Percentiles rank a stretch among this genome's conserved stretches.
Evolutionary conservation across 805 yeast genomes (phyloP).

Genomic region (Clavispora fructus): DNA sequence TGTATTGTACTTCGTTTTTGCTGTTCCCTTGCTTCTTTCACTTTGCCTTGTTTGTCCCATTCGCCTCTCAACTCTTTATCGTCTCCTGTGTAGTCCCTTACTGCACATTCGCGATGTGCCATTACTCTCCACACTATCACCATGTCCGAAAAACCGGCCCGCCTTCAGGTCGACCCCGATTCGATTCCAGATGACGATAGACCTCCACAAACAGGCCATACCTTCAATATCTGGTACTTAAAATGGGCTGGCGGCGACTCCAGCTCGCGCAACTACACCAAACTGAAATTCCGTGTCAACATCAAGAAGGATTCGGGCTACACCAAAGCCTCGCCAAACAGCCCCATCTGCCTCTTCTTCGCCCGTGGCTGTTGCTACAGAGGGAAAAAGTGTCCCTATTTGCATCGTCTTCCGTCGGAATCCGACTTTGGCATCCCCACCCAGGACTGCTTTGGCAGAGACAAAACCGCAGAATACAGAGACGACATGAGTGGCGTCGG

Average conservation of each 20-base stretch:
- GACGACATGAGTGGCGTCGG: constrained; percentile 97
- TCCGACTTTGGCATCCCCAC: constrained; percentile 57
- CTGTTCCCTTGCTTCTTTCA: too few species aligned
- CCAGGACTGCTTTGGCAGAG: constrained; percentile 90
- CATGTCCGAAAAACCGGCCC: constrained; percentile 43
- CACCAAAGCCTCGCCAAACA: constrained; percentile 55
- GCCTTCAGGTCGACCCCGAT: constrained; percentile 67
- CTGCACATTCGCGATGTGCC: background rate
- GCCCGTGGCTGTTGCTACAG: constrained; percentile 83
- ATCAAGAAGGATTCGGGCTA: constrained; percentile 64
- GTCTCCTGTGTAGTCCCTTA: background rate
- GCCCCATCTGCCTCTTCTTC: constrained; percentile 72
- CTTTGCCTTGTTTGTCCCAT: too few species aligned
- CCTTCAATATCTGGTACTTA: constrained; percentile 82
- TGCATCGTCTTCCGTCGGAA: constrained; percentile 69
- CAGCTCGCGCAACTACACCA: constrained; percentile 39
- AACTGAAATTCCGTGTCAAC: constrained; percentile 56
- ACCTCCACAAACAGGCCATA: constrained; percentile 77
- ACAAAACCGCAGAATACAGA: constrained; percentile 70
- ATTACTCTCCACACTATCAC: background rate
- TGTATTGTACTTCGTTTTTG: too few species aligned
- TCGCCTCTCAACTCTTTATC: too few species aligned
- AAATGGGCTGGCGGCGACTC: constrained; percentile 78
- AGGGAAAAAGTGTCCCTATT: constrained; percentile 70
- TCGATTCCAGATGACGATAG: constrained; percentile 49